Percentiles rank a stretch among this genome's conserved stretches.
Evolutionary conservation across 257 asterid genomes (phyloP).

Genomic region (Solanum clarkiae): DNA sequence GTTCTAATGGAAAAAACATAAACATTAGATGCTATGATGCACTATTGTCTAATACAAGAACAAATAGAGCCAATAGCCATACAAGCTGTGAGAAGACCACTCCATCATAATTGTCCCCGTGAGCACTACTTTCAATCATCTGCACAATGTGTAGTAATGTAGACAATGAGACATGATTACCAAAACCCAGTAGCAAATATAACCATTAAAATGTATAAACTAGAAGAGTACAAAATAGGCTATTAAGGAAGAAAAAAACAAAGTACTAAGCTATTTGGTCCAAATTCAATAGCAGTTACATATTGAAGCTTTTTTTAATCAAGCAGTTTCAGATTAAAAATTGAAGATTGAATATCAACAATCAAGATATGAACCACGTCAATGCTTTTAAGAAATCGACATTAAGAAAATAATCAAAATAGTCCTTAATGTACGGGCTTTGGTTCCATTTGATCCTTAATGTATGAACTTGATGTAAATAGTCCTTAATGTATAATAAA

Average conservation of each 20-base stretch:
- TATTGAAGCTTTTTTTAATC: background rate
- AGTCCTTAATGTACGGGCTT: too few relatives aligned
- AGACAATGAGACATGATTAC: background rate
- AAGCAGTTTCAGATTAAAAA: background rate
- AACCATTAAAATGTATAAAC: background rate
- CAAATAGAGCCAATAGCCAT: slow-evolving; percentile 9
- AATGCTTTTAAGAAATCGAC: background rate
- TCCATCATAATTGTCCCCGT: slow-evolving; percentile 93
- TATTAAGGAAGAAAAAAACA: background rate
- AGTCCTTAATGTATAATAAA: too few relatives aligned
- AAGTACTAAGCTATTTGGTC: background rate
- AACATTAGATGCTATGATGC: background rate
- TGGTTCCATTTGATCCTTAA: too few relatives aligned
- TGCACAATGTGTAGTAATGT: slow-evolving; percentile 10
- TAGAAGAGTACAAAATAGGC: background rate
- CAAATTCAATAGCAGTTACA: background rate
- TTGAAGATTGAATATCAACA: background rate
- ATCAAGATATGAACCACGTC: background rate
- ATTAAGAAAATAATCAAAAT: background rate
- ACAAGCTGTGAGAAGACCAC: slow-evolving; percentile 96
- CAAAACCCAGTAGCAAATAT: background rate
- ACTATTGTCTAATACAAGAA: background rate
- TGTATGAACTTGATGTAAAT: too few relatives aligned
- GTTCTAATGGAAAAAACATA: slow-evolving; percentile 39
- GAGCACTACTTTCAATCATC: slow-evolving; percentile 98